Conservation (phyloP, 2,329 filamentous ascomycete species). For the Alternaria arborescens region DNA sequence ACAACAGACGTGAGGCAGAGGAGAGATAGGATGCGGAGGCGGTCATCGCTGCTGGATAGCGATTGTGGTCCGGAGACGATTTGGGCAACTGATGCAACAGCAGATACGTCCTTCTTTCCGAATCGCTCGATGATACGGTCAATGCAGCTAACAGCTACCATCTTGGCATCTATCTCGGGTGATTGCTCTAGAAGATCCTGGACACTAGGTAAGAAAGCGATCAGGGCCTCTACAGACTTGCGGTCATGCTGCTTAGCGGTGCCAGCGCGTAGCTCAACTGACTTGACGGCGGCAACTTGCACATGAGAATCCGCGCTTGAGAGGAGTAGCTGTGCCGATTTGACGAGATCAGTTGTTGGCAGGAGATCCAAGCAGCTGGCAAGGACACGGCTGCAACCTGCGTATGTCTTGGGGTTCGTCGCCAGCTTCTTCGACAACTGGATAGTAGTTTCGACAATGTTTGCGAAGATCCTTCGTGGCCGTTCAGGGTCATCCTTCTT, state of each 20-base stretch:
- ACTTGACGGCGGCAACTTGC: slow-evolving; percentile 74
- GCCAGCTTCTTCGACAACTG: slow-evolving; percentile 71
- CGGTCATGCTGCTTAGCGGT: slow-evolving; percentile 74
- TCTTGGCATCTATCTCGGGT: slow-evolving; percentile 77
- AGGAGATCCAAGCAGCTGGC: slow-evolving; percentile 83
- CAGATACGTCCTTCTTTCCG: slow-evolving; percentile 86
- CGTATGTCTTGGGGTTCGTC: slow-evolving; percentile 44
- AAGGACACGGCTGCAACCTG: slow-evolving; percentile 71
- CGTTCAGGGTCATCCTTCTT: slow-evolving; percentile 36
- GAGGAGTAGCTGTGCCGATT: slow-evolving; percentile 83
- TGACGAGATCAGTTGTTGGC: slow-evolving; percentile 87
- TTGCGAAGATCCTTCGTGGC: slow-evolving; percentile 45
- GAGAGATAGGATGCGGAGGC: slow-evolving; percentile 82
- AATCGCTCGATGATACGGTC: slow-evolving; percentile 95
- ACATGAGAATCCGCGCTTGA: slow-evolving; percentile 75
- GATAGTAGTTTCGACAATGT: slow-evolving; percentile 54
- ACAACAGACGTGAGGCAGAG: slow-evolving; percentile 89
- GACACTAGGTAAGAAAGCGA: slow-evolving; percentile 81
- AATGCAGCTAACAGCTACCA: slow-evolving; percentile 86
- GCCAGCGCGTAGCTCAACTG: slow-evolving; percentile 81
- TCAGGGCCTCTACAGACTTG: slow-evolving; percentile 72
- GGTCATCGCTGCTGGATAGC: slow-evolving; percentile 75
- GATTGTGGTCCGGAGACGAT: slow-evolving; percentile 80
- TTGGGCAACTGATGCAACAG: slow-evolving; percentile 76
- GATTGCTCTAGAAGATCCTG: slow-evolving; percentile 79